A percentile compares a stretch with the other conserved stretches of the same genome.
Conservation (phyloP, 139 green algal species). For the Chloropicon primus region DNA sequence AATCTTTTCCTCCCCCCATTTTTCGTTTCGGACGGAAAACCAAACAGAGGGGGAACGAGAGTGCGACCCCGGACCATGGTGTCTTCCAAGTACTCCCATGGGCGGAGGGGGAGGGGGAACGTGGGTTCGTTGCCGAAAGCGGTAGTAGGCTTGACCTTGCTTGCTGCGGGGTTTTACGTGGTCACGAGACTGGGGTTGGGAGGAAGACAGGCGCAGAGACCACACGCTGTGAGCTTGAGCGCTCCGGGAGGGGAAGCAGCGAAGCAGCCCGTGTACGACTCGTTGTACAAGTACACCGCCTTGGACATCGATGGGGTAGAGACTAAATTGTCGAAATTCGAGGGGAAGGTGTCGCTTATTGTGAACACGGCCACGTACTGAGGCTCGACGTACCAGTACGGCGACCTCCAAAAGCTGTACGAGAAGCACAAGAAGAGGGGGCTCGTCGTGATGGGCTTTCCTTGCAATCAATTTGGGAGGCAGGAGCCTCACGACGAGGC, state of each 20-base stretch:
- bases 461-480: constrained; percentile 63
- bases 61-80: no score
- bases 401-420: neutral
- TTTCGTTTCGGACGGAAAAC: no score
- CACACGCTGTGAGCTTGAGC: no score
- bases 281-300: constrained; percentile 4
- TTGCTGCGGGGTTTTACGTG: no score
- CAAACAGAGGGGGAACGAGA: no score
- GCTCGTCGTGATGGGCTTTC: constrained; percentile 23
- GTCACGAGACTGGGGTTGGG: no score
- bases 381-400: constrained; percentile 2
- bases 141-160: no score
- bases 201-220: no score
- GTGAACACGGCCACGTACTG: constrained; percentile 6
- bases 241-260: neutral
- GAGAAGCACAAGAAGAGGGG: constrained; percentile 5
- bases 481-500: constrained; percentile 54
- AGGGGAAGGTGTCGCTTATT: neutral
- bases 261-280: neutral
- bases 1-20: no score
- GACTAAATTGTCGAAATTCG: neutral
- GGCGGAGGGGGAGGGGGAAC: no score
- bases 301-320: neutral
- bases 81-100: no score
- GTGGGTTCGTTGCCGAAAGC: no score